Conservation (phyloP, 345 rosid genomes). For the Acer yangbiense region DNA sequence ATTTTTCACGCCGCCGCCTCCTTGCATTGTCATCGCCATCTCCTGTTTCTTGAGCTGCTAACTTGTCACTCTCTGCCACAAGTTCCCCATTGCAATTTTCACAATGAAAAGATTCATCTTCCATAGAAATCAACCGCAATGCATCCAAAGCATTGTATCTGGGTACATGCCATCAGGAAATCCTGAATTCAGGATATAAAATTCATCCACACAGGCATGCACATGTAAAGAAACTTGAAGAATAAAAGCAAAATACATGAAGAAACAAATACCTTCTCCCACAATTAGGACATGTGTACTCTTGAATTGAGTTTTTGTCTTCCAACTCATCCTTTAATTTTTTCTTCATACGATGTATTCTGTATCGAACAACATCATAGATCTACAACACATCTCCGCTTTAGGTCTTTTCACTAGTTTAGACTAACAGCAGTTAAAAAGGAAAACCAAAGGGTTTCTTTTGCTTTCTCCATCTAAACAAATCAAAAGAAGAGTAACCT, state of each 20-base stretch:
- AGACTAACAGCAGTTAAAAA: slow-evolving; percentile 9
- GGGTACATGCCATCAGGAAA: slow-evolving; percentile 23
- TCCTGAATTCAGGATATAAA: slow-evolving; percentile 13
- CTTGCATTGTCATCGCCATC: slow-evolving; percentile 93
- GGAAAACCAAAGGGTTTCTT: background rate
- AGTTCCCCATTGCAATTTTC: slow-evolving; percentile 89
- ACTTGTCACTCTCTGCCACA: slow-evolving; percentile 86
- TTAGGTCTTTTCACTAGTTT: slow-evolving; percentile 23
- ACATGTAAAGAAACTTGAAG: background rate
- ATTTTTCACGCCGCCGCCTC: slow-evolving; percentile 74
- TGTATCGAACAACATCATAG: slow-evolving; percentile 74
- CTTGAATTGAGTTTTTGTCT: slow-evolving; percentile 83
- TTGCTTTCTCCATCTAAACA: background rate
- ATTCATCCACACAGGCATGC: background rate
- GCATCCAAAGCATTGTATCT: slow-evolving; percentile 94
- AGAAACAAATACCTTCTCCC: slow-evolving; percentile 55
- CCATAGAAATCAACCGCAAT: slow-evolving; percentile 57
- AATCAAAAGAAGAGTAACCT: slow-evolving; percentile 39
- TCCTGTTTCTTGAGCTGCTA: slow-evolving; percentile 76
- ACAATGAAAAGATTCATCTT: slow-evolving; percentile 79
- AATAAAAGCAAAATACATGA: background rate
- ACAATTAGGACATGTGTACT: slow-evolving; percentile 88
- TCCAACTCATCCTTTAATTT: slow-evolving; percentile 83
- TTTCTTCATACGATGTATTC: slow-evolving; percentile 72
- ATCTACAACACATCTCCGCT: slow-evolving; percentile 49